A percentile compares a stretch with the other conserved stretches of the same genome.
Conservation (phyloP, 106 monocot genomes). For the Dioscorea zingiberensis region DNA sequence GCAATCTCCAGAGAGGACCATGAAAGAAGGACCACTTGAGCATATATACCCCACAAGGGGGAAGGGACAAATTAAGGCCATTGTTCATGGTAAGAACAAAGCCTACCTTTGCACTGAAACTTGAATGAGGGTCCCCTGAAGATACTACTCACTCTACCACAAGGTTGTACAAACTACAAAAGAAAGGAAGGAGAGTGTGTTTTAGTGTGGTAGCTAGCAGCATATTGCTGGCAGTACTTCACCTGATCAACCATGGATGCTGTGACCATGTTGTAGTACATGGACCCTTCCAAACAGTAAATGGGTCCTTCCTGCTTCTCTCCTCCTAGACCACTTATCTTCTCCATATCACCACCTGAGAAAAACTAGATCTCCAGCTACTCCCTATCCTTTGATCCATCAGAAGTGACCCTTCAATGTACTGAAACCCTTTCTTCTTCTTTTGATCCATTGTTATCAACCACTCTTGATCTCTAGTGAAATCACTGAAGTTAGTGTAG, state of each 20-base stretch:
- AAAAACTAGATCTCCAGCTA: conserved; percentile 44
- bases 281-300: conserved; percentile 11
- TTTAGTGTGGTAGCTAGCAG: background rate
- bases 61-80: too few species aligned
- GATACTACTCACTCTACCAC: too few species aligned
- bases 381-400: conserved; percentile 8
- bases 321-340: conserved; percentile 8
- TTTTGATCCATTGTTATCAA: conserved; percentile 6
- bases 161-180: too few species aligned
- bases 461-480: conserved; percentile 36
- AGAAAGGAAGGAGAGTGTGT: background rate
- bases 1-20: too few species aligned
- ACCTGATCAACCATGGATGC: conserved; percentile 7
- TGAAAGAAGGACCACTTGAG: too few species aligned
- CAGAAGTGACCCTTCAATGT: conserved; percentile 41
- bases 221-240: background rate
- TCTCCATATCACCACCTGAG: conserved; percentile 3
- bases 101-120: too few species aligned
- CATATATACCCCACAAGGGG: too few species aligned
- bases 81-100: too few species aligned
- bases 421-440: conserved; percentile 7
- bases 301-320: conserved; percentile 2
- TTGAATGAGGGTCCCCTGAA: too few species aligned
- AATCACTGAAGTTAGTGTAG: conserved; percentile 19
- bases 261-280: conserved; percentile 15